Evolutionary conservation across 1,284 basidiomycete species (phyloP).

Genomic region (Porodaedalea pini): DNA sequence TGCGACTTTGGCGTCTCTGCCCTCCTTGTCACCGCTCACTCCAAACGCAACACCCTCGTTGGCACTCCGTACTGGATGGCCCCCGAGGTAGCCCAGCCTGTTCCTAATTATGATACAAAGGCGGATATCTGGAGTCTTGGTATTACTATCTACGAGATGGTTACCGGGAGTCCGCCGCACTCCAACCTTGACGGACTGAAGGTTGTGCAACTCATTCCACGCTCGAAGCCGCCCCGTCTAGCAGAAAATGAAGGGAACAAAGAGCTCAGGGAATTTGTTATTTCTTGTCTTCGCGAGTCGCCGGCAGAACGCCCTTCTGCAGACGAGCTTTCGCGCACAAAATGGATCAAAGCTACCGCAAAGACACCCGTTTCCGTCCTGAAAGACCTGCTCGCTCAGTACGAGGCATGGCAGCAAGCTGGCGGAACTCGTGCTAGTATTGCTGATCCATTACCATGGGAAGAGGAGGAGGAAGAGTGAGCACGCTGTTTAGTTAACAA

Average conservation of each 20-base stretch:
- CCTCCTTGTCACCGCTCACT: conserved; percentile 78
- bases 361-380: conserved; percentile 71
- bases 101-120: conserved; percentile 87
- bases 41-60: conserved; percentile 91
- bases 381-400: conserved; percentile 81
- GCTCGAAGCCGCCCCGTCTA: conserved; percentile 80
- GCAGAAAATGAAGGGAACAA: conserved; percentile 76
- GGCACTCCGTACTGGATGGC: conserved; percentile 99
- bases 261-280: conserved; percentile 88
- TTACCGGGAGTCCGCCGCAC: conserved; percentile 90
- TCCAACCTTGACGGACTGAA: conserved; percentile 80
- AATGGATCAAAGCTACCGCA: conserved; percentile 83
- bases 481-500: not conserved
- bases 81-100: conserved; percentile 89
- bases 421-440: conserved; percentile 81
- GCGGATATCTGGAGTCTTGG: conserved; percentile 98
- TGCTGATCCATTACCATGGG: conserved; percentile 69
- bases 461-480: conserved; percentile 58
- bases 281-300: conserved; percentile 80
- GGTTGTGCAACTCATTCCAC: conserved; percentile 89
- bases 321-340: conserved; percentile 87
- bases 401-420: conserved; percentile 73
- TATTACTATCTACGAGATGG: conserved; percentile 93
- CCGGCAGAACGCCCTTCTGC: conserved; percentile 81
- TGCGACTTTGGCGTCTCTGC: conserved; percentile 98